Evolutionary conservation across 2,329 filamentous ascomycete species (phyloP).

Genomic region (Aquanectria penicillioides): DNA sequence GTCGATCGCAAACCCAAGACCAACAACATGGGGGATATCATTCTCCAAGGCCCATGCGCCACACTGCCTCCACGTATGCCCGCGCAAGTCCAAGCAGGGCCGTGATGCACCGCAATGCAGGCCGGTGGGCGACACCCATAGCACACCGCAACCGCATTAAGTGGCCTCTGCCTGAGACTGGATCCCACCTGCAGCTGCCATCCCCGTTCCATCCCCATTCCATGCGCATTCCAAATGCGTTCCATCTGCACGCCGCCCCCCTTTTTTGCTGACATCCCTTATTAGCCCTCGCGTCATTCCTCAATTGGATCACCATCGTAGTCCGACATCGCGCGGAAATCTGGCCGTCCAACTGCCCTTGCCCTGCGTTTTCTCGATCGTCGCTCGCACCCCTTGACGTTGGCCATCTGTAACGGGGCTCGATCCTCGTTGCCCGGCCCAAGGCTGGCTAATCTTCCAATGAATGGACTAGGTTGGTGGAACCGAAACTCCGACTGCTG

Average conservation of each 20-base stretch:
- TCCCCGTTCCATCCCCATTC: constrained; percentile 11
- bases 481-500: constrained; percentile 39
- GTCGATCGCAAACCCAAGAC: constrained; percentile 1
- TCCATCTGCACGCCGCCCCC: constrained; percentile 6
- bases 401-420: constrained; percentile 8
- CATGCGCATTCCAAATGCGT: constrained; percentile 5
- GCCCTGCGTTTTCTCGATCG: constrained; percentile 32
- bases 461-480: constrained; percentile 45
- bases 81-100: not conserved
- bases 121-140: too few relatives aligned
- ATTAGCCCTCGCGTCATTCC: constrained; percentile 24
- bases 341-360: constrained; percentile 43
- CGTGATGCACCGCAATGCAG: too few relatives aligned
- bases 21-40: not conserved
- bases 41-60: constrained; percentile 6
- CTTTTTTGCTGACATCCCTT: constrained; percentile 21
- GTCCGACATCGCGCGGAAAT: constrained; percentile 47
- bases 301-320: constrained; percentile 49
- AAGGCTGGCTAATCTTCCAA: constrained; percentile 41
- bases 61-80: constrained; percentile 5
- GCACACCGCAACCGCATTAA: constrained; percentile 17
- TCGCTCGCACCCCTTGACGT: constrained; percentile 23
- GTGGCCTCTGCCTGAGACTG: constrained; percentile 1
- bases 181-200: constrained; percentile 2
- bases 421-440: constrained; percentile 1